Evolutionary conservation across 2,329 filamentous ascomycete species (phyloP).

Genomic region (Calonectria hawksworthii): DNA sequence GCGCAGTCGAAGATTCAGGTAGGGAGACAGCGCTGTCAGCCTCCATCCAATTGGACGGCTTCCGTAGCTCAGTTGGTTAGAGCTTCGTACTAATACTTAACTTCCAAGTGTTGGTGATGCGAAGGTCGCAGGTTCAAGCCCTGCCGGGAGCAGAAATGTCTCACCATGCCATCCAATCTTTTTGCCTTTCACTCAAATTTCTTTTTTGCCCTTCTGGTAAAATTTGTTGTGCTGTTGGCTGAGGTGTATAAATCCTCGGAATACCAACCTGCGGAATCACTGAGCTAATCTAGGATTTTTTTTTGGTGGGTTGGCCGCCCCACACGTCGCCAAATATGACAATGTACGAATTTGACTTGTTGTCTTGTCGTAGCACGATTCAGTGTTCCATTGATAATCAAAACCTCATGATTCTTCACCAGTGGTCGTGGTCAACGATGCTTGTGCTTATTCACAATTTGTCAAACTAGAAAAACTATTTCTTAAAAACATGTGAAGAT

Average conservation of each 20-base stretch:
- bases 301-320: not conserved
- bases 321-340: not conserved
- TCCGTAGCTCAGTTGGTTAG: slow-evolving; percentile 14
- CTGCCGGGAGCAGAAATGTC: slow-evolving; percentile 8
- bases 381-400: not conserved
- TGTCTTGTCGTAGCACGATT: too few species aligned
- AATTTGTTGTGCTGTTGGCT: not conserved
- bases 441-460: too few species aligned
- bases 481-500: too few species aligned
- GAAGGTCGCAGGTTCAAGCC: slow-evolving; percentile 13
- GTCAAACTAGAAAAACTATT: too few species aligned
- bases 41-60: not conserved
- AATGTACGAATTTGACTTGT: not conserved
- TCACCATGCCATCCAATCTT: not conserved
- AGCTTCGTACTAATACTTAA: slow-evolving; percentile 11
- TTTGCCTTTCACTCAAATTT: too few species aligned
- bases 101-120: slow-evolving; percentile 1
- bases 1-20: not conserved
- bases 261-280: not conserved
- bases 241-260: not conserved
- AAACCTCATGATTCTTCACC: too few species aligned
- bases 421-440: too few species aligned
- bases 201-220: too few species aligned
- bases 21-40: too few species aligned
- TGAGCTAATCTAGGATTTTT: not conserved